A percentile compares a stretch with the other conserved stretches of the same genome.
Evolutionary conservation across 140 eudicot species (phyloP).

Genomic region (Ambrosia hybrid): DNA sequence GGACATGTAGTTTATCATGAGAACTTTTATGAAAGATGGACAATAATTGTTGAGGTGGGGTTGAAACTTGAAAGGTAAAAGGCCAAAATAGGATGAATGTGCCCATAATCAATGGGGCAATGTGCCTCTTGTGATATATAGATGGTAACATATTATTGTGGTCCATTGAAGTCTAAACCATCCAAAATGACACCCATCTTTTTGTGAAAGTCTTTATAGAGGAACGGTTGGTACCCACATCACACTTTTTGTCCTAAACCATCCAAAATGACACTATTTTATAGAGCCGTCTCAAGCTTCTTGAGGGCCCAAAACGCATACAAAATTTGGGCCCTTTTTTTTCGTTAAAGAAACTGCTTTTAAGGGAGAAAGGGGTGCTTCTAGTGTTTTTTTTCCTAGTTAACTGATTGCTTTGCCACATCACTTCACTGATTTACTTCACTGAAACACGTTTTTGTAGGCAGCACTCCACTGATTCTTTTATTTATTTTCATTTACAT

Average conservation of each 20-base stretch:
- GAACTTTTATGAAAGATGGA: conserved; percentile 3
- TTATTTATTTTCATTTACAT: too few relatives aligned
- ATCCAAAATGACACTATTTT: too few relatives aligned
- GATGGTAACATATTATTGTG: conserved; percentile 33
- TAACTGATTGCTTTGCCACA: too few relatives aligned
- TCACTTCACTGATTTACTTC: too few relatives aligned
- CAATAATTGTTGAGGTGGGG: conserved; percentile 33
- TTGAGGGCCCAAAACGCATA: too few relatives aligned
- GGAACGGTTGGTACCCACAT: conserved; percentile 30
- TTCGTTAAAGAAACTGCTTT: too few relatives aligned
- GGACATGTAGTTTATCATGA: conserved; percentile 10
- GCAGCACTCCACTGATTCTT: too few relatives aligned
- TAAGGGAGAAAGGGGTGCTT: too few relatives aligned
- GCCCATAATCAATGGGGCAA: conserved; percentile 44
- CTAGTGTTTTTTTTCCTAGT: too few relatives aligned
- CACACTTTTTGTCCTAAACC: conserved; percentile 7
- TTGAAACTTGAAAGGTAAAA: conserved; percentile 16
- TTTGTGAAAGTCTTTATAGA: conserved; percentile 24
- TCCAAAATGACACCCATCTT: conserved; percentile 32
- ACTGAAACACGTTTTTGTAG: too few relatives aligned
- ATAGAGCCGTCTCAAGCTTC: too few relatives aligned
- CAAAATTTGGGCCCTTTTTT: too few relatives aligned
- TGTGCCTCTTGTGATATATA: conserved; percentile 25
- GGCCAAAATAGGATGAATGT: conserved; percentile 44
- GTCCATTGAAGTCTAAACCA: conserved; percentile 32